phyloP scores from a whole-genome alignment of 176 grass and related monocot species.

The Musa schizocarpa region DNA sequence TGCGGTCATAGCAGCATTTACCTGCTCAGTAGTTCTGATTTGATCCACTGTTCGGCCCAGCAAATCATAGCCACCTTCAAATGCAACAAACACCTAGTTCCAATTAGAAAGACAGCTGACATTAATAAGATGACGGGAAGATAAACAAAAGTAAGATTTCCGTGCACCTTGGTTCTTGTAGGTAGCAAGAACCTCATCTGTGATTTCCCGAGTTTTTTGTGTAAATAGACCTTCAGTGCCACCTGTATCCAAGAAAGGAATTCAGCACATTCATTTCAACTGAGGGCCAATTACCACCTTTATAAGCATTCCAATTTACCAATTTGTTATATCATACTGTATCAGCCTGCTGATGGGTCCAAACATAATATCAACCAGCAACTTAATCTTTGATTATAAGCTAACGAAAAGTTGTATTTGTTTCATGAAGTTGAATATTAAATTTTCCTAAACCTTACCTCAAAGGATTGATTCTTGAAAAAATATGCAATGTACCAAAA shows the following conservation, averaged over 20 bases:
- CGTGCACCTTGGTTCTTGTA: constrained; percentile 20
- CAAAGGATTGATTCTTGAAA: too few relatives aligned
- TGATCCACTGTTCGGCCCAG: constrained; percentile 39
- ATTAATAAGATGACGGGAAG: neutral
- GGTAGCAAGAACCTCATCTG: constrained; percentile 5
- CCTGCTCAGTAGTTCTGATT: constrained; percentile 34
- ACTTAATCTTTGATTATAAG: too few relatives aligned
- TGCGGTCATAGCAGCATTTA: constrained; percentile 32
- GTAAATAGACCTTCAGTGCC: constrained; percentile 42
- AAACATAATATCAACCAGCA: too few relatives aligned
- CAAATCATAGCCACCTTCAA: constrained; percentile 44
- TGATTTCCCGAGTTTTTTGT: constrained; percentile 27
- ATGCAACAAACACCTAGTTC: neutral
- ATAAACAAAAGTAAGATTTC: neutral
- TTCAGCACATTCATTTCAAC: neutral
- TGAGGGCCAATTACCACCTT: neutral
- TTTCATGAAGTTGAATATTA: too few relatives aligned
- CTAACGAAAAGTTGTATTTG: too few relatives aligned
- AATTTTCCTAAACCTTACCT: too few relatives aligned
- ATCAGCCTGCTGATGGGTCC: too few relatives aligned
- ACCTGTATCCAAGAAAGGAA: constrained; percentile 17
- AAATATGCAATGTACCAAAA: neutral
- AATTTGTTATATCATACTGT: too few relatives aligned
- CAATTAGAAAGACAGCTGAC: neutral
- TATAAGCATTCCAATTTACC: too few relatives aligned